Evolutionary conservation across 139 green algal species (phyloP).

Genomic region (Chlorella sp.): DNA sequence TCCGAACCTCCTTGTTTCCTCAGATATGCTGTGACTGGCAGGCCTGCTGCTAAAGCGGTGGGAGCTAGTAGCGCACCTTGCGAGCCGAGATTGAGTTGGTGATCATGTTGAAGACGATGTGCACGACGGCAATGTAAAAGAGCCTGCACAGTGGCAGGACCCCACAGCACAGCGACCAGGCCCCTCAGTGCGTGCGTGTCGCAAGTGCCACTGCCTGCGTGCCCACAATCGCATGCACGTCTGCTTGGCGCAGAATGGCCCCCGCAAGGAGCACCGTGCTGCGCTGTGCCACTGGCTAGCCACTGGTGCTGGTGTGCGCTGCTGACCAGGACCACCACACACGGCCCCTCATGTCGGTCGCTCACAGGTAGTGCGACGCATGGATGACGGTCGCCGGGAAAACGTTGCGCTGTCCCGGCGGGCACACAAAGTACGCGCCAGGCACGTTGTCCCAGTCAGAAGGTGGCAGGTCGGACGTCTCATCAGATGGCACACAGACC

Average conservation of each 20-base stretch:
- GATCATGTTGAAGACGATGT: constrained; percentile 21
- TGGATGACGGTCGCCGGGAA: constrained; percentile 11
- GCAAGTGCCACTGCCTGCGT: too few relatives aligned
- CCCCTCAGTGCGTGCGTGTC: not conserved
- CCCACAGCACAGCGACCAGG: not conserved
- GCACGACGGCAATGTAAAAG: constrained; percentile 23
- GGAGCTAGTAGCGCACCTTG: constrained; percentile 2
- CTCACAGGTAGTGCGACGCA: constrained; percentile 13
- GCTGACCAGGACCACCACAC: too few relatives aligned
- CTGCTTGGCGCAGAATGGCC: too few relatives aligned
- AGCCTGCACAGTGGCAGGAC: not conserved
- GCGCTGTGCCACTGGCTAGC: not conserved
- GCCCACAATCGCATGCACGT: too few relatives aligned
- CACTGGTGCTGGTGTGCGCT: too few relatives aligned
- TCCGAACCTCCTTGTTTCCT: not conserved
- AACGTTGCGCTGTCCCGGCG: not conserved
- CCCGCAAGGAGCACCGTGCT: not conserved
- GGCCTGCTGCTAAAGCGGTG: not conserved
- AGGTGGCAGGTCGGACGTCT: not conserved
- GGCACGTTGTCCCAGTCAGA: not conserved
- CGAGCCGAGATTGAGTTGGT: constrained; percentile 15
- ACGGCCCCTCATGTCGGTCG: too few relatives aligned
- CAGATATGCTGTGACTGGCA: not conserved
- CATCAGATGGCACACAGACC: constrained; percentile 3
- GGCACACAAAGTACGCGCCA: not conserved